A percentile compares a stretch with the other conserved stretches of the same genome.
These are phyloP conservation scores for Tothia fuscella DNA, from an alignment of 2,329 filamentous ascomycete species.

Conservation along the genomic window DNA sequence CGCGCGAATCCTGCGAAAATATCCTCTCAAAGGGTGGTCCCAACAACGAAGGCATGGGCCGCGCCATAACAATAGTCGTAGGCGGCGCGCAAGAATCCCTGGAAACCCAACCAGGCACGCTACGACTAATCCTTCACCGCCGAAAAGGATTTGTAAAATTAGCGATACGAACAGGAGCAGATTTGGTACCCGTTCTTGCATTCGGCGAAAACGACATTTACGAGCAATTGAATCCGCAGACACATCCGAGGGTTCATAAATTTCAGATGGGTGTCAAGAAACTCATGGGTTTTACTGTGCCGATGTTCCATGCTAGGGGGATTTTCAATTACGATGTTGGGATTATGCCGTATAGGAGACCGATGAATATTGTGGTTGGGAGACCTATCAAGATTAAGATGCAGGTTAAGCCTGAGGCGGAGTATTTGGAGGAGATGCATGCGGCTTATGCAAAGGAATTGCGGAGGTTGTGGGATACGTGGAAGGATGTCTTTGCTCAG, in stretches of 20 bases:
- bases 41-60: conserved; percentile 74
- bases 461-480: conserved; percentile 59
- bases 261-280: conserved; percentile 77
- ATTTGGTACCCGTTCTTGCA: conserved; percentile 79
- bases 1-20: conserved; percentile 83
- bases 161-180: conserved; percentile 81
- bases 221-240: conserved; percentile 68
- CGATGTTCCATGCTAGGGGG: conserved; percentile 78
- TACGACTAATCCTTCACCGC: conserved; percentile 68
- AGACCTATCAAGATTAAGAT: conserved; percentile 61
- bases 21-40: conserved; percentile 66
- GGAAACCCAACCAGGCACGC: conserved; percentile 65
- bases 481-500: conserved; percentile 63
- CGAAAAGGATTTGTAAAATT: conserved; percentile 92
- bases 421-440: conserved; percentile 73
- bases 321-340: conserved; percentile 98
- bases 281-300: conserved; percentile 81
- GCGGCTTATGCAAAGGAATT: conserved; percentile 65
- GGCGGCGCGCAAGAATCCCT: conserved; percentile 88
- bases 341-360: conserved; percentile 81
- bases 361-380: conserved; percentile 83
- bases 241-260: conserved; percentile 68
- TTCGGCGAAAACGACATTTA: conserved; percentile 97
- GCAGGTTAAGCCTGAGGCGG: conserved; percentile 52
- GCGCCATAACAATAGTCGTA: conserved; percentile 92